phyloP scores from a whole-genome alignment of 1,139 yeast species.

The Suhomyces coccinellae region DNA sequence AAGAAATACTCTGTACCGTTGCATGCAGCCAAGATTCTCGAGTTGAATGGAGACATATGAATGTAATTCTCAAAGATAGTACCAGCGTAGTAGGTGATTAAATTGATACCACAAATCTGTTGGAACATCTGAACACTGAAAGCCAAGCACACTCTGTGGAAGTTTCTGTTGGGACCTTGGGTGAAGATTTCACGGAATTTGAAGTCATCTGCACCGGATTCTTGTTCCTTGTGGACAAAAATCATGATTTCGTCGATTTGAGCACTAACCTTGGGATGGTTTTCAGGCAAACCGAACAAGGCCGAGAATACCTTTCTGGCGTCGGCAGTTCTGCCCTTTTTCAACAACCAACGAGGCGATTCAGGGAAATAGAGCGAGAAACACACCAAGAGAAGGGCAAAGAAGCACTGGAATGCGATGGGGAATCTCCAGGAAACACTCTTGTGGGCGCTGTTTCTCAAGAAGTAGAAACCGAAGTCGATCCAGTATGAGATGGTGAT shows the following conservation, averaged over 20 bases:
- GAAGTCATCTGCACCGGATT: constrained; percentile 25
- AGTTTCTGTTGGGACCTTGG: constrained; percentile 46
- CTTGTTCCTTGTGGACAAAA: constrained; percentile 29
- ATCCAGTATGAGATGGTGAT: constrained; percentile 30
- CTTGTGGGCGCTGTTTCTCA: constrained; percentile 17
- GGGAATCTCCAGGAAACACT: constrained; percentile 45
- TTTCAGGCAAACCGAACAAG: constrained; percentile 36
- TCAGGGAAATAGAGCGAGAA: constrained; percentile 21
- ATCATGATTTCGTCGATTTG: constrained; percentile 33
- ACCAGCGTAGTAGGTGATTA: constrained; percentile 79
- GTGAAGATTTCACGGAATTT: constrained; percentile 28
- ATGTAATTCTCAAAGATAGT: constrained; percentile 59
- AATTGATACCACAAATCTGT: constrained; percentile 90
- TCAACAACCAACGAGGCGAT: constrained; percentile 25
- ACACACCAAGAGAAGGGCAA: constrained; percentile 28
- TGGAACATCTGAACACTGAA: constrained; percentile 69
- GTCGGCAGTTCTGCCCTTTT: constrained; percentile 42
- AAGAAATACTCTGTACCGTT: constrained; percentile 79
- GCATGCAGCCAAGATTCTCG: constrained; percentile 82
- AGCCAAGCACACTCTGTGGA: constrained; percentile 50
- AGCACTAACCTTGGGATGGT: constrained; percentile 27
- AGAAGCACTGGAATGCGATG: constrained; percentile 44
- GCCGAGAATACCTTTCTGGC: constrained; percentile 51
- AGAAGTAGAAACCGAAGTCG: constrained; percentile 46
- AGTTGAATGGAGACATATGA: constrained; percentile 48